Conservation (phyloP, 2,329 filamentous ascomycete genomes). For the Daldinia eschscholtzii region DNA sequence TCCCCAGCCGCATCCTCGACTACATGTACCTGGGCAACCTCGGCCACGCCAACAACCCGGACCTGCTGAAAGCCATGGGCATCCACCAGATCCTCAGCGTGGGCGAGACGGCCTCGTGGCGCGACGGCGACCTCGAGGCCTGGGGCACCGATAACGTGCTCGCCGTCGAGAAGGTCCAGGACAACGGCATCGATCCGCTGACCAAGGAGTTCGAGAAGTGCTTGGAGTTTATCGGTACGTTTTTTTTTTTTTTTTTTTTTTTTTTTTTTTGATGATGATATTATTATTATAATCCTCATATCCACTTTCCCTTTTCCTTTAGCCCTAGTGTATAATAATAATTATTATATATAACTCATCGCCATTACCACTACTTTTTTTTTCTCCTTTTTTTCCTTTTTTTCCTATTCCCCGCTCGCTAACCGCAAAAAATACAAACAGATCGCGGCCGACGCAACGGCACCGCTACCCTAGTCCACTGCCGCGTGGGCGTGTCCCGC, state of each 20-base stretch:
- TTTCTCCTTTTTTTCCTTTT: too few species aligned
- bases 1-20: slow-evolving; percentile 88
- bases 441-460: slow-evolving; percentile 82
- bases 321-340: not conserved
- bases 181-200: slow-evolving; percentile 95
- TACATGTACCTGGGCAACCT: slow-evolving; percentile 98
- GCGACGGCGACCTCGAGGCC: slow-evolving; percentile 73
- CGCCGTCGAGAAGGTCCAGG: slow-evolving; percentile 87
- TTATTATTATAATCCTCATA: not conserved
- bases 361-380: not conserved
- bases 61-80: slow-evolving; percentile 81
- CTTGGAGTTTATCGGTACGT: slow-evolving; percentile 90
- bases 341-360: not conserved
- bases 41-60: slow-evolving; percentile 92
- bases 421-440: slow-evolving; percentile 55
- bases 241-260: not conserved
- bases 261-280: not conserved
- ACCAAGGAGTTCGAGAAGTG: slow-evolving; percentile 88
- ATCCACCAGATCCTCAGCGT: slow-evolving; percentile 92
- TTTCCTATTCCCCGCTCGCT: slow-evolving; percentile 8
- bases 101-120: slow-evolving; percentile 88
- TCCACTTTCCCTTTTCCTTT: slow-evolving; percentile 18
- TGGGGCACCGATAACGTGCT: slow-evolving; percentile 86
- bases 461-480: slow-evolving; percentile 92
- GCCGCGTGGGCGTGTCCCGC: slow-evolving; percentile 93